Percentiles rank a stretch among this genome's conserved stretches.
Conservation (phyloP, 192 early-diverging fungal species). For the Rhizophagus prolifer region DNA sequence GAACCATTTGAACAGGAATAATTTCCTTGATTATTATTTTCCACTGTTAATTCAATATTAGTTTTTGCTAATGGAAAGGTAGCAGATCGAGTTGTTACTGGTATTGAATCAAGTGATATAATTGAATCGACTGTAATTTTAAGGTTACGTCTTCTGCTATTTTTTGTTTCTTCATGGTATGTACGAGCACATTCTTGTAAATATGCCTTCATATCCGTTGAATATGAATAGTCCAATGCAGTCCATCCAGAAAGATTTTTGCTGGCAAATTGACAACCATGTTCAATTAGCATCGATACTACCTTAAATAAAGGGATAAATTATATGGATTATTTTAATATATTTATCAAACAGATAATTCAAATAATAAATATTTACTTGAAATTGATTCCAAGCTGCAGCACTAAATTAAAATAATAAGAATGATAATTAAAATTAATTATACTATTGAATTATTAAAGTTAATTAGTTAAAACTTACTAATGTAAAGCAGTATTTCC, state of each 20-base stretch:
- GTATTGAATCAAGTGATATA: conserved; percentile 9
- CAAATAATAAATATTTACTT: background rate
- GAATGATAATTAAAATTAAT: background rate
- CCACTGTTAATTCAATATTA: background rate
- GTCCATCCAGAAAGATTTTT: conserved; percentile 26
- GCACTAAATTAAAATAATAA: conserved; percentile 10
- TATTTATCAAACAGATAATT: background rate
- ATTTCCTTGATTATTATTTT: background rate
- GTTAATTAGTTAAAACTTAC: background rate
- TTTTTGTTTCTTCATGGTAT: conserved; percentile 16
- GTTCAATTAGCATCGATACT: conserved; percentile 22
- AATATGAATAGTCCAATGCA: conserved; percentile 29
- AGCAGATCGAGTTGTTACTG: conserved; percentile 16
- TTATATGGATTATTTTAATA: background rate
- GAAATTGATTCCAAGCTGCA: conserved; percentile 23
- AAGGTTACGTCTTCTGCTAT: conserved; percentile 14
- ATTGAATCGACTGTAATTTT: conserved; percentile 24
- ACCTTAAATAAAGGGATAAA: background rate
- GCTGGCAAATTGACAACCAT: conserved; percentile 13
- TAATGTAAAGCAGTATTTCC: conserved; percentile 27
- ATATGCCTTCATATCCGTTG: conserved; percentile 7
- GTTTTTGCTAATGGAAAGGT: conserved; percentile 10
- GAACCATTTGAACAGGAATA: background rate
- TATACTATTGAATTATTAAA: background rate
- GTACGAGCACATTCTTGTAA: conserved; percentile 25